Conservation (phyloP, 495 filamentous ascomycete species). For the Lophiotrema nucula region DNA sequence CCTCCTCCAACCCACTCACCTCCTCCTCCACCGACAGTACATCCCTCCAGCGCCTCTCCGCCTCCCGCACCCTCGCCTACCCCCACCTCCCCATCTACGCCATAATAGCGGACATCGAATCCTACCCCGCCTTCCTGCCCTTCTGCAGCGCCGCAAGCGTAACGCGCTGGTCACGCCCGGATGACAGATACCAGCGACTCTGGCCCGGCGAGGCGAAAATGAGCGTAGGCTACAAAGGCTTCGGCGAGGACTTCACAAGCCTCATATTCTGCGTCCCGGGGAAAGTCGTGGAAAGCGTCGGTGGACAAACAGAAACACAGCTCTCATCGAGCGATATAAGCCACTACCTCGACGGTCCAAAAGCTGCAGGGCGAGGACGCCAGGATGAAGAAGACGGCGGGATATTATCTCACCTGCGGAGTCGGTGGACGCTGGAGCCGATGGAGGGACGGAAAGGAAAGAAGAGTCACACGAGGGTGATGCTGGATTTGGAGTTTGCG, state of each 20-base stretch:
- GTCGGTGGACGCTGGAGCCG: constrained; percentile 68
- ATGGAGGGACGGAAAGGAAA: constrained; percentile 36
- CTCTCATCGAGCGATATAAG: constrained; percentile 44
- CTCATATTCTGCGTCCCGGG: constrained; percentile 69
- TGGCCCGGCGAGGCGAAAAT: constrained; percentile 77
- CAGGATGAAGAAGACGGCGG: constrained; percentile 2
- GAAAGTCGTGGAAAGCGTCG: constrained; percentile 72
- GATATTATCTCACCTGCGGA: constrained; percentile 73
- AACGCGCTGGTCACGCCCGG: constrained; percentile 55
- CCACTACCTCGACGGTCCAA: constrained; percentile 32
- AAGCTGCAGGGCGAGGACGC: background rate
- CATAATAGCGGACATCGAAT: constrained; percentile 78
- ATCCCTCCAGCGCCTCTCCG: constrained; percentile 59
- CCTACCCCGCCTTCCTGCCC: constrained; percentile 80
- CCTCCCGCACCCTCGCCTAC: constrained; percentile 79
- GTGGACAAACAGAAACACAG: constrained; percentile 49
- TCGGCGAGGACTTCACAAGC: constrained; percentile 77
- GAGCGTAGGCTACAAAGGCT: constrained; percentile 76
- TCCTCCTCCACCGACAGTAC: constrained; percentile 26
- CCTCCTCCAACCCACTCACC: constrained; percentile 17
- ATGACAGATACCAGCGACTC: constrained; percentile 44
- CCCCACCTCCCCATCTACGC: constrained; percentile 65
- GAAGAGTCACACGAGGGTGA: constrained; percentile 64
- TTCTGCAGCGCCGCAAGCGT: constrained; percentile 74
- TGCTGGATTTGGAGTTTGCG: constrained; percentile 70